Base-by-base conservation (phyloP, 1,139 yeast species). In the Debaryomyces fabryi region DNA sequence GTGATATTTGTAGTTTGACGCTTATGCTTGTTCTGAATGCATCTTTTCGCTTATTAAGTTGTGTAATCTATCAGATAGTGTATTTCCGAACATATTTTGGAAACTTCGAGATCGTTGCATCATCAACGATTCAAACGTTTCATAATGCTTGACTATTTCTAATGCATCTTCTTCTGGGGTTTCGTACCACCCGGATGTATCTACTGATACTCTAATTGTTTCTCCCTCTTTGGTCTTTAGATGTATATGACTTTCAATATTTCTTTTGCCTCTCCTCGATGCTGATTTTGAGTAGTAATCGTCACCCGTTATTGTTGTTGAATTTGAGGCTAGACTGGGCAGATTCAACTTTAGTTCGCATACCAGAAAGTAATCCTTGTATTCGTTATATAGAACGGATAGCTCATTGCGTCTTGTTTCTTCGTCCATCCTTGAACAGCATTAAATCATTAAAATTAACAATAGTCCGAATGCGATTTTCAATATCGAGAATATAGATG, bases 41-140 rank as follows among this genome's bases (percentile, higher is more conserved):
- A 41, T 34, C 39, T 39, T 38, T 42, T 42, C 34, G 35, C 44
- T 44, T 39, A 48, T 43, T 27, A 58, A 49, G 42, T 49, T 47
- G 40, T 52, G 52, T 44, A 74, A 54, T 50, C 65, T 65, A 1
- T 50, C 49, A 4, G 57, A 42, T 24, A 79, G 57, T 18, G 53
- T 54, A 10, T 54, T 39, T 41, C 71, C 68, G 64, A 79, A 80
- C 12, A 46, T 44, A 3, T 46, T 18, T 4, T 57, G 51, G 53
- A 79, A 80, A 13, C 47, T 44, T 0, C 64, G 61, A 2, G 82
- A 76, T 9, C 58, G 48, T 0, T 49, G 48, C 75, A 74, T 75
- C 65, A 79, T 65, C 40, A 78, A 57, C 13, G 74, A 68, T 54
- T 80, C 84, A 46, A 76, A 68, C 0, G 82, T 74, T 50, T 80